A percentile compares a stretch with the other conserved stretches of the same genome.
These are phyloP conservation scores for Drechslerella coelobrocha DNA, from an alignment of 2,329 filamentous ascomycete genomes.

Conservation along the genomic window DNA sequence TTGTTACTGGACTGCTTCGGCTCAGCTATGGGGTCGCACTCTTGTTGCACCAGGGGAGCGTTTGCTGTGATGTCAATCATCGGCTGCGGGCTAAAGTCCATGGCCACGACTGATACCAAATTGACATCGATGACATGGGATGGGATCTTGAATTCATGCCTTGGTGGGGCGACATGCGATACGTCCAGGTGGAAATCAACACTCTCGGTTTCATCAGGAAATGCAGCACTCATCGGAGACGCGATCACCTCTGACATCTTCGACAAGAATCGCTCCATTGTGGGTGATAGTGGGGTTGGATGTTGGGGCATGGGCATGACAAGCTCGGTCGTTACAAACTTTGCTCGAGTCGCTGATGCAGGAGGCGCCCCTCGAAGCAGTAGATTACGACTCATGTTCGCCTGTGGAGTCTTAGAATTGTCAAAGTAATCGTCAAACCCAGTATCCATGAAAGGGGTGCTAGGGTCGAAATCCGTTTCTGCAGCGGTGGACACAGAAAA, in stretches of 20 bases:
- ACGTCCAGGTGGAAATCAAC: constrained; percentile 5
- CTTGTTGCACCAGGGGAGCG: constrained; percentile 41
- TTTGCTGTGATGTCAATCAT: constrained; percentile 50
- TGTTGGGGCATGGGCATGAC: constrained; percentile 49
- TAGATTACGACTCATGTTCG: constrained; percentile 35
- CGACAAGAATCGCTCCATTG: constrained; percentile 47
- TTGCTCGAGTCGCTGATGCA: constrained; percentile 27
- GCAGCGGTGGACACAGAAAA: constrained; percentile 45
- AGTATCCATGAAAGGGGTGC: constrained; percentile 39
- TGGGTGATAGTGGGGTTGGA: constrained; percentile 46
- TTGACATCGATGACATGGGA: constrained; percentile 50
- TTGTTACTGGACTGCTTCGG: constrained; percentile 23
- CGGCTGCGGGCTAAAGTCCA: constrained; percentile 47
- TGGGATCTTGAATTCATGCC: constrained; percentile 37
- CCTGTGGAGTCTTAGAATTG: constrained; percentile 44
- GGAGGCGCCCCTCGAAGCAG: constrained; percentile 28
- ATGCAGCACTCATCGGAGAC: constrained; percentile 35
- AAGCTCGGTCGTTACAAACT: constrained; percentile 46
- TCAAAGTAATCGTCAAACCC: constrained; percentile 49
- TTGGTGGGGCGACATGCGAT: constrained; percentile 10
- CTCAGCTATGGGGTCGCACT: constrained; percentile 47
- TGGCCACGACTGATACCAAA: constrained; percentile 43
- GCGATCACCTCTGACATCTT: constrained; percentile 48
- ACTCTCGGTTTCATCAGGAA: constrained; percentile 25
- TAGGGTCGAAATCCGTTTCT: constrained; percentile 33